Evolutionary conservation across 495 filamentous ascomycete species (phyloP).

Genomic region (Hypoxylon rickii): DNA sequence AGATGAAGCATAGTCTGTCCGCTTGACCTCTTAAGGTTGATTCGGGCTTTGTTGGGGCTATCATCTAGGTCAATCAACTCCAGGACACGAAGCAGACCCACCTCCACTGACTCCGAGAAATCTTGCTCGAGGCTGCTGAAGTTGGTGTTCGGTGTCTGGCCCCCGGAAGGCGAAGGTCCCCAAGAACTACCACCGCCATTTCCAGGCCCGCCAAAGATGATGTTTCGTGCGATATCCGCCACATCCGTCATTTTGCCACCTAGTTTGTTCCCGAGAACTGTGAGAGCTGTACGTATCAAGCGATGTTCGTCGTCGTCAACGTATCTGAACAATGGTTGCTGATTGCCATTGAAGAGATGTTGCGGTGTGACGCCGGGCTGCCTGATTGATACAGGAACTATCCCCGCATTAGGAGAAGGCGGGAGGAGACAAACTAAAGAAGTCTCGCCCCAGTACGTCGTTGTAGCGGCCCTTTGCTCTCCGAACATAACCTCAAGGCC

Average conservation of each 20-base stretch:
- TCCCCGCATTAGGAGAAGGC: constrained; percentile 68
- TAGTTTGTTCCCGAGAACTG: constrained; percentile 61
- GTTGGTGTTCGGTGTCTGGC: constrained; percentile 30
- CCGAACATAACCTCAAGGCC: constrained; percentile 89
- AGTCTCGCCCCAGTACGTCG: constrained; percentile 79
- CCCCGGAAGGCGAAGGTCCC: constrained; percentile 24
- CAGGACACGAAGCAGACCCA: constrained; percentile 70
- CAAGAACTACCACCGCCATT: constrained; percentile 30
- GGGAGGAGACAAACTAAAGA: constrained; percentile 85
- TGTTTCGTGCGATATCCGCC: constrained; percentile 55
- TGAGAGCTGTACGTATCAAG: constrained; percentile 63
- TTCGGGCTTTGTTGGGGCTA: constrained; percentile 65
- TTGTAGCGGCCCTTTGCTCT: constrained; percentile 73
- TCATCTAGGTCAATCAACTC: constrained; percentile 80
- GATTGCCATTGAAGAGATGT: constrained; percentile 50
- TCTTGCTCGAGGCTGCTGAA: constrained; percentile 33
- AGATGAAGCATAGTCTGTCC: constrained; percentile 85
- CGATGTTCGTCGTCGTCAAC: constrained; percentile 78
- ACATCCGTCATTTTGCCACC: constrained; percentile 57
- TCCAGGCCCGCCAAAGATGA: constrained; percentile 47
- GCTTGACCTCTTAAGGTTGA: constrained; percentile 64
- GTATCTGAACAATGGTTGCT: constrained; percentile 64
- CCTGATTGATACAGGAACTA: constrained; percentile 76
- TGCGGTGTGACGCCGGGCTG: constrained; percentile 44
- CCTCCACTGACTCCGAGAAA: constrained; percentile 58